A percentile compares a stretch with the other conserved stretches of the same genome.
These are phyloP conservation scores for Aegilops sharonensis DNA, from an alignment of 176 grass and related monocot genomes.

Conservation along the genomic window DNA sequence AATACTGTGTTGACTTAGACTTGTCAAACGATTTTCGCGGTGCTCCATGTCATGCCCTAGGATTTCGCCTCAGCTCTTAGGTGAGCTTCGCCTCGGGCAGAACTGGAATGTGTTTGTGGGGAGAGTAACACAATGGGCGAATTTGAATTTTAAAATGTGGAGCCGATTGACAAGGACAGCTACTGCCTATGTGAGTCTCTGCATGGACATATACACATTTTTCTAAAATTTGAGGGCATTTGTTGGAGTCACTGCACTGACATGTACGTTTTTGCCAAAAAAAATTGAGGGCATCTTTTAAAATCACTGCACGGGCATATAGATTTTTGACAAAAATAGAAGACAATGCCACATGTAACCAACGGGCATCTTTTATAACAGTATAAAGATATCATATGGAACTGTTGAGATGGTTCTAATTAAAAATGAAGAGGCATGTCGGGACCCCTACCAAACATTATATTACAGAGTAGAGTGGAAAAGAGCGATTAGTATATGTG, in stretches of 20 bases:
- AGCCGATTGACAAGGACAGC: neutral
- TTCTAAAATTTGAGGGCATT: neutral
- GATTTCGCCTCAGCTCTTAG: neutral
- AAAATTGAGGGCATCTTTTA: neutral
- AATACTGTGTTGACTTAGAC: neutral
- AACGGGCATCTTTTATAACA: neutral
- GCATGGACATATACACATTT: neutral
- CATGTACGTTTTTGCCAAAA: neutral
- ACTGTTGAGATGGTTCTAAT: neutral
- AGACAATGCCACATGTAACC: neutral
- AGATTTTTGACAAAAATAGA: neutral
- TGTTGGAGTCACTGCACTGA: neutral
- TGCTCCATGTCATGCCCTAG: neutral
- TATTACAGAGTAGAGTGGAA: neutral
- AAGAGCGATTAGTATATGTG: neutral
- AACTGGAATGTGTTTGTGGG: neutral
- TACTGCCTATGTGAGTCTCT: neutral
- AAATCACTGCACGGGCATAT: neutral
- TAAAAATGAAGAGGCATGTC: neutral
- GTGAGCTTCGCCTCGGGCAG: neutral
- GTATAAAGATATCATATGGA: neutral
- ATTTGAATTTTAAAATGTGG: neutral
- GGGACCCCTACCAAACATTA: neutral
- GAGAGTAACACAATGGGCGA: neutral
- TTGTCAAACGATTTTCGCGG: neutral